These are phyloP conservation scores for Penicillium bialowiezense DNA, from an alignment of 495 filamentous ascomycete species.

Conservation along the genomic window DNA sequence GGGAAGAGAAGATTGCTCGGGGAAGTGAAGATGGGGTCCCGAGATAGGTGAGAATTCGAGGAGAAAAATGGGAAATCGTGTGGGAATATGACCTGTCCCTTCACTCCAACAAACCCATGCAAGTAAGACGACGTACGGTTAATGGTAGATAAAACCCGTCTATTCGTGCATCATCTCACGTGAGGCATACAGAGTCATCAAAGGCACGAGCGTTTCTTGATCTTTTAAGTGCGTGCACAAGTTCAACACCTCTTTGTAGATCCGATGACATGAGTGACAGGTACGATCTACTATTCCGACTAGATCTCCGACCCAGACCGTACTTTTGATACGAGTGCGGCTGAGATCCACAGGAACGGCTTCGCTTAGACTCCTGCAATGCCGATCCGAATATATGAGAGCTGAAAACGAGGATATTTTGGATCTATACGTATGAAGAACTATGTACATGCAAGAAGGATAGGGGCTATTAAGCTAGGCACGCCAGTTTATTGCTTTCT, in stretches of 20 bases:
- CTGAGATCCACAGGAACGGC: not conserved
- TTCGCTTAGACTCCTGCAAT: not conserved
- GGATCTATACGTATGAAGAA: not conserved
- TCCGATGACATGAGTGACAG: too few species aligned
- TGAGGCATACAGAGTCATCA: not conserved
- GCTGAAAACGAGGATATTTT: not conserved
- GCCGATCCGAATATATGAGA: not conserved
- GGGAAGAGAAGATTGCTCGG: too few species aligned
- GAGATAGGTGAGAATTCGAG: too few species aligned
- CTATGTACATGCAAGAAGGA: not conserved
- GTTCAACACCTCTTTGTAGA: too few species aligned
- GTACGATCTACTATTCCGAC: too few species aligned
- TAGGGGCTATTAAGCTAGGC: not conserved
- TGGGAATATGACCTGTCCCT: not conserved
- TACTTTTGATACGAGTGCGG: not conserved
- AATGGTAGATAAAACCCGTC: too few species aligned
- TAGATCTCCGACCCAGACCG: not conserved
- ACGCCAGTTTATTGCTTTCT: conserved; percentile 3
- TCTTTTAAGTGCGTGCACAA: not conserved
- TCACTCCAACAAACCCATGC: too few species aligned
- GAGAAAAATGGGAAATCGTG: too few species aligned
- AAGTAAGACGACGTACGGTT: not conserved
- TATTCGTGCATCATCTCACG: not conserved
- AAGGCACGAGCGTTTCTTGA: not conserved
- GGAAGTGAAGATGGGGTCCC: too few species aligned